These are phyloP conservation scores for Pyrus communis DNA, from an alignment of 306 rosid genomes.

Conservation along the genomic window DNA sequence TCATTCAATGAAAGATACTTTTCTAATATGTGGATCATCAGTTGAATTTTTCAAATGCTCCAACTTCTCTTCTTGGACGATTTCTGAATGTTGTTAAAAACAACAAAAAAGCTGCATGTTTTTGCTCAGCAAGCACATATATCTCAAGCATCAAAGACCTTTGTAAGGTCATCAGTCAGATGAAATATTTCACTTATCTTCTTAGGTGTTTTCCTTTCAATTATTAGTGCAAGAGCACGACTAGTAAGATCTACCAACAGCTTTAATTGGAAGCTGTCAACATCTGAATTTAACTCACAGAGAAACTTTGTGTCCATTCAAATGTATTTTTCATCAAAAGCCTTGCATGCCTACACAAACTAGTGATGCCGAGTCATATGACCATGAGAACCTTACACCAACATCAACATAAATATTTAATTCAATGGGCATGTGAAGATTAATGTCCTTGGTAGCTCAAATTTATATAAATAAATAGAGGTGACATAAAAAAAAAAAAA, in stretches of 20 bases:
- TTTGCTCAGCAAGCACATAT: background rate
- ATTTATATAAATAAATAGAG: background rate
- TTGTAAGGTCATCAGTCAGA: constrained; percentile 79
- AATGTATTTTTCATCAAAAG: constrained; percentile 63
- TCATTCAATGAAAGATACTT: no score
- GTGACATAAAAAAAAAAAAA: background rate
- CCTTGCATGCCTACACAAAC: constrained; percentile 54
- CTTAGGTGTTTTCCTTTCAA: constrained; percentile 84
- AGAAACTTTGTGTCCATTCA: constrained; percentile 69
- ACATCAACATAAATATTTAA: background rate
- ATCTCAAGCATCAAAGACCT: constrained; percentile 41
- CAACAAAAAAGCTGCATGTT: background rate
- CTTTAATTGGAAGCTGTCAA: constrained; percentile 80
- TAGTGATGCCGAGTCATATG: background rate
- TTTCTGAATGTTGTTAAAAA: background rate
- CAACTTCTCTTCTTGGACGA: constrained; percentile 73
- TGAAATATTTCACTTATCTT: constrained; percentile 86
- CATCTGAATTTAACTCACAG: constrained; percentile 81
- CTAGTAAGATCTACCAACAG: constrained; percentile 83
- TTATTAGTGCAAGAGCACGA: constrained; percentile 80
- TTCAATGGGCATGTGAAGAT: background rate
- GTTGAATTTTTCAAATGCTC: constrained; percentile 72
- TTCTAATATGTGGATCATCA: constrained; percentile 43
- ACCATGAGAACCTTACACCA: background rate
- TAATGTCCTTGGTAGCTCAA: background rate